Conservation (phyloP, 768 basidiomycete genomes). For the Psilocybe sp. region DNA sequence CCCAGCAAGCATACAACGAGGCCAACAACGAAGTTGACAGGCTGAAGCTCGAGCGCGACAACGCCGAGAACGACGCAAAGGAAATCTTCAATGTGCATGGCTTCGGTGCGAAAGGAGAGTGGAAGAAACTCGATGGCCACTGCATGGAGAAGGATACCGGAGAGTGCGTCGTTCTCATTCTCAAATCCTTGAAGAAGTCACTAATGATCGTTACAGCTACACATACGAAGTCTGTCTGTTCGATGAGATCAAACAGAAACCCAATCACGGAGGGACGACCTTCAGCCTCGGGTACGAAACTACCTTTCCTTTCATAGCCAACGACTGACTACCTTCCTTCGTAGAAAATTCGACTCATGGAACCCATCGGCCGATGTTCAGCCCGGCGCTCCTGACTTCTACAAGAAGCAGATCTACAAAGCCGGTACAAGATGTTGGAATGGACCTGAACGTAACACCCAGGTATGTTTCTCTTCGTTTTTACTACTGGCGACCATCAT, state of each 20-base stretch:
- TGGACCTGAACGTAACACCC: constrained; percentile 84
- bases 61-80: constrained; percentile 53
- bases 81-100: constrained; percentile 63
- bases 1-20: constrained; percentile 58
- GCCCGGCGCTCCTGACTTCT: constrained; percentile 70
- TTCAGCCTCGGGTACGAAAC: constrained; percentile 81
- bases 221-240: constrained; percentile 95
- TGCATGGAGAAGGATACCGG: constrained; percentile 84
- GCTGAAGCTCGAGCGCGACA: constrained; percentile 49
- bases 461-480: constrained; percentile 45
- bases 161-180: constrained; percentile 61
- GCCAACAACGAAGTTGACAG: constrained; percentile 60
- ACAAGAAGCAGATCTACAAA: constrained; percentile 79
- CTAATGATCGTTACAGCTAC: constrained; percentile 51
- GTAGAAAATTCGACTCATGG: constrained; percentile 75
- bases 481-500: neutral
- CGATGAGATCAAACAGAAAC: constrained; percentile 82
- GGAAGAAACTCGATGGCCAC: constrained; percentile 87
- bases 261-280: constrained; percentile 70
- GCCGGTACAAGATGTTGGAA: constrained; percentile 94
- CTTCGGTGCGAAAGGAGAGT: constrained; percentile 84
- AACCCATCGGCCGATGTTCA: constrained; percentile 55
- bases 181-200: neutral
- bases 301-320: neutral
- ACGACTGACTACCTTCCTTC: neutral